Conservation (phyloP, 441 rosid genomes). For the Gossypium davidsonii region DNA sequence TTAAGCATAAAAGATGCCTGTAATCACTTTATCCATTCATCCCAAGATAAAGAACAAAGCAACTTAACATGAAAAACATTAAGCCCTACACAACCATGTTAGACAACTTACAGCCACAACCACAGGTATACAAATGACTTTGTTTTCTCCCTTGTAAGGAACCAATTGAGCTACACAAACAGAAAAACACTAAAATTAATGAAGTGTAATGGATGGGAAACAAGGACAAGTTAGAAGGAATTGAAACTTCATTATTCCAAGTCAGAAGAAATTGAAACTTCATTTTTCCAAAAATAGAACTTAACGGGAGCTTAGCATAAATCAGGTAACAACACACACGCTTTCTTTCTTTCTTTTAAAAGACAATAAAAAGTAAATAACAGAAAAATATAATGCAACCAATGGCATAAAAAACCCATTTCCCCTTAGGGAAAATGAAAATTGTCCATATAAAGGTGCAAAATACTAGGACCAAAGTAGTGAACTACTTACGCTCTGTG, state of each 20-base stretch:
- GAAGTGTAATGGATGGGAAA: neutral
- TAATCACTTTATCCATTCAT: neutral
- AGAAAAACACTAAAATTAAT: slow-evolving; percentile 2
- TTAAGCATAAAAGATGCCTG: neutral
- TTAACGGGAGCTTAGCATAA: neutral
- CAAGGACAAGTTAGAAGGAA: neutral
- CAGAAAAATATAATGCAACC: neutral
- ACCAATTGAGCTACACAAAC: slow-evolving; percentile 80
- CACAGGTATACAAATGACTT: slow-evolving; percentile 57
- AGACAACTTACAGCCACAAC: slow-evolving; percentile 76
- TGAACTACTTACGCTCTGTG: slow-evolving; percentile 74
- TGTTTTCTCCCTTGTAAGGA: slow-evolving; percentile 40
- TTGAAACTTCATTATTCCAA: neutral
- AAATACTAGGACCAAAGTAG: neutral
- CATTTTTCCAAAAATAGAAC: neutral
- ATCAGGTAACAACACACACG: neutral
- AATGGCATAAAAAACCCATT: neutral
- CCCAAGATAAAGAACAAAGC: neutral
- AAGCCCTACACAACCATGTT: neutral
- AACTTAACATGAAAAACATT: neutral
- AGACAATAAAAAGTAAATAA: neutral
- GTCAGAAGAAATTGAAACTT: neutral
- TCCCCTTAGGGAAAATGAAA: neutral
- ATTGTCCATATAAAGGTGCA: neutral
- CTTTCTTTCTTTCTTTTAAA: neutral